Base-by-base conservation (phyloP, 2,329 filamentous ascomycete species). In the Pezicula carpinea region DNA sequence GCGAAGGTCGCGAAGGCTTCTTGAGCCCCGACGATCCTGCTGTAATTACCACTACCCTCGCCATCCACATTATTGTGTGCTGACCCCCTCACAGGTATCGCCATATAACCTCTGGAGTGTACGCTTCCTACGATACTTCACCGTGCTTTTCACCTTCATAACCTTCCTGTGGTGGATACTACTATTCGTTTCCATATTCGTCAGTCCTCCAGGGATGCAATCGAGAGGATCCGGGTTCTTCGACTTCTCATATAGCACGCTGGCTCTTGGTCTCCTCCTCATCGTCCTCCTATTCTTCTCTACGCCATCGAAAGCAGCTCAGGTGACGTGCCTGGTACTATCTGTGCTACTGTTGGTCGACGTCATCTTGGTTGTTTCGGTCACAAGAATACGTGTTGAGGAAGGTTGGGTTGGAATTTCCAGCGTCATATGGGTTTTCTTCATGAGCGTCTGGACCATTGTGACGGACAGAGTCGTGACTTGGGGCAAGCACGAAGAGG, bases 81-180 rank as follows among this genome's bases (percentile, higher is more conserved):
- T 59, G 47, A 61, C 53, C 34, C 56, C 36, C 23, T 31, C 8
- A n/a, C 34, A 65, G 63, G 83, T 88, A 19, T 88, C 89, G 3
- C 93, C 93, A 0, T 96, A 96, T 70, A 99, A 99, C 59, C 79
- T 97, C 32, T 96, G 90, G 85, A 89, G 82, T 49, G 87, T 99
- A 42, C 85, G 93, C 15, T 79, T 87, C 39, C 74, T 93, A 46
- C 82, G 90, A 63, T 88, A 83, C 62, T 66, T 93, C 51, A 92
- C 89, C 5, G 74, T 95, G 46, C 59, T 89, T 32, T 87, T 96
- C 61, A 74, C 92, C 11, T 43, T 82, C 43, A 64, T 91, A 57
- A 87, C 83, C 47, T 89, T 95, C 60, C 60, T 89, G n/a, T 97
- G 92, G 92, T 97, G 93, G 92, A 77, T 89, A 8, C 66, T 96